Percentiles rank a stretch among this genome's conserved stretches.
Evolutionary conservation across 805 yeast species (phyloP).

Genomic region (Schizosaccharomyces pombe): ASM294v3 CU329670.1:2589001-2589500

Average conservation of each 20-base stretch:
- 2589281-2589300: not conserved
- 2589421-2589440: slow-evolving; percentile 23
- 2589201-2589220: slow-evolving; percentile 11
- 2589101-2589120: slow-evolving; percentile 83
- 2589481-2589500: slow-evolving; percentile 26
- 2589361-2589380: slow-evolving; percentile 55
- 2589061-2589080: slow-evolving; percentile 75
- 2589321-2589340: slow-evolving; percentile 30
- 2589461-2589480: slow-evolving; percentile 57
- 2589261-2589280: not conserved
- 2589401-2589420: slow-evolving; percentile 50
- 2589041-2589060: slow-evolving; percentile 90
- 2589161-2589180: slow-evolving; percentile 8
- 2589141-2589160: slow-evolving; percentile 23
- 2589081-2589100: slow-evolving; percentile 74
- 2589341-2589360: slow-evolving; percentile 69
- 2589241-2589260: slow-evolving; percentile 2
- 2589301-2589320: not conserved
- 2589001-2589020: slow-evolving; percentile 53
- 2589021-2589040: slow-evolving; percentile 81
- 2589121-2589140: slow-evolving; percentile 72
- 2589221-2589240: slow-evolving; percentile 6
- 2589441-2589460: slow-evolving; percentile 42
- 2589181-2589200: slow-evolving; percentile 15
- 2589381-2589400: slow-evolving; percentile 65